Base-by-base conservation (phyloP, 768 basidiomycete genomes). In the Tulasnella sp. region DNA sequence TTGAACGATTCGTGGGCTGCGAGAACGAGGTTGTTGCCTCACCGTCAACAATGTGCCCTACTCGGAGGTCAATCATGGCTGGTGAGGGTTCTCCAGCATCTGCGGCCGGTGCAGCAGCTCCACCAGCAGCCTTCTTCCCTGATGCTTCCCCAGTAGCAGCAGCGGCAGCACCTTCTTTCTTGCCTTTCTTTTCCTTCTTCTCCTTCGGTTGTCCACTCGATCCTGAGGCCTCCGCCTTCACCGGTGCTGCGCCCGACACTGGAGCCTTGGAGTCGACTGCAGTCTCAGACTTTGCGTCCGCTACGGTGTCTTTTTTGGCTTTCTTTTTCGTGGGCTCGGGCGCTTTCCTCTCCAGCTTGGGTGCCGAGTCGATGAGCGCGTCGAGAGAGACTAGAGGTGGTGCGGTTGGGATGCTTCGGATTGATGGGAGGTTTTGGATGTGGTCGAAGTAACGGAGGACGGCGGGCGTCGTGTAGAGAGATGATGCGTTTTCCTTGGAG, bases 31-130 rank as follows among this genome's bases (percentile, higher is more conserved):
- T 42, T 18, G 8, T 42, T 10, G 39, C 85, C 91, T 84, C 82
- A 97, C 96, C 91, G 84, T 98, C 94, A 24, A 98, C 86, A 81
- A 99, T 97, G 82, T 91, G 92, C 3, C 98, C 97, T 3, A 99
- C 95, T 71, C 97, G 90, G 80, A 99, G 88, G 83, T 99, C 98
- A 83, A 99, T 93, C 97, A 99, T 98, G 68, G 95, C 96, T 19
- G 98, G 98, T 24, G 92, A 88, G 44, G 97, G 96, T 81, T 92
- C 92, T n/a, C 92, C 90, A 2, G 89, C 88, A 81, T 95, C 96
- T 79, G 89, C 90, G 71, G 89, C 87, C 10, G 83, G 81, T 72
- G 88, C 84, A 19, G 84, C 71, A 40, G 81, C 82, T 81, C 84
- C 42, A 62, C 83, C 83, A 5, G 83, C 84, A 19, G 82, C 79